Evolutionary conservation across 2,329 filamentous ascomycete genomes (phyloP).

Genomic region (Cadophora gregata): DNA sequence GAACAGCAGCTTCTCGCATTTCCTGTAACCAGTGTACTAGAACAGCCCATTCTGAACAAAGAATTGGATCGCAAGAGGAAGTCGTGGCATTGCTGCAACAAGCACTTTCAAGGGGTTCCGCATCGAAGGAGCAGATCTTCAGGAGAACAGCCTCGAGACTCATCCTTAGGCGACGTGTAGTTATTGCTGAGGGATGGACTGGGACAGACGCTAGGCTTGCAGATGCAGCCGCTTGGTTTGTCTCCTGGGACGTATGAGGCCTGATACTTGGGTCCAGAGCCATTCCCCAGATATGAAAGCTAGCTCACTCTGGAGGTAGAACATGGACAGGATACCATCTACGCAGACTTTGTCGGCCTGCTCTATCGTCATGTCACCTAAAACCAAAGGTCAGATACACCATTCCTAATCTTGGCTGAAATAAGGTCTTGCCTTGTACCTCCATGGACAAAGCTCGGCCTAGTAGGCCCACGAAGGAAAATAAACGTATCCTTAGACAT

Average conservation of each 20-base stretch:
- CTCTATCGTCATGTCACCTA: constrained; percentile 5
- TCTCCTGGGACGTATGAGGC: background rate
- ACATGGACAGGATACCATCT: background rate
- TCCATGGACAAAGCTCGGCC: background rate
- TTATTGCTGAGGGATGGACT: constrained; percentile 12
- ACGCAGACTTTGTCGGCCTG: constrained; percentile 13
- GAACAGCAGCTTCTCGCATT: too few relatives aligned
- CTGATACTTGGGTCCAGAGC: constrained; percentile 15
- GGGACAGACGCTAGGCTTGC: constrained; percentile 17
- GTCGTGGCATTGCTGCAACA: constrained; percentile 14
- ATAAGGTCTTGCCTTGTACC: background rate
- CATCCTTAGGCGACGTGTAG: constrained; percentile 13
- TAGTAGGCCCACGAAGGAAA: background rate
- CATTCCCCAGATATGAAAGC: background rate
- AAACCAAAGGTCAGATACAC: background rate
- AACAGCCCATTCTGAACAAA: constrained; percentile 6
- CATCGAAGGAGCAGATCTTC: constrained; percentile 9
- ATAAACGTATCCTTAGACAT: background rate
- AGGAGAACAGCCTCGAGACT: constrained; percentile 9
- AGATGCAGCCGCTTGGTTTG: constrained; percentile 1
- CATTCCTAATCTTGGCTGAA: background rate
- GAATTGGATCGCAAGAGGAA: constrained; percentile 8
- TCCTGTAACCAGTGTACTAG: constrained; percentile 4
- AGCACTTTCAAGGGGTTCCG: constrained; percentile 6
- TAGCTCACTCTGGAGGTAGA: background rate